Evolutionary conservation across 805 yeast species (phyloP), one percentile per base, ranked within the genome.

Genomic region (Saturnispora quitensis): DNA sequence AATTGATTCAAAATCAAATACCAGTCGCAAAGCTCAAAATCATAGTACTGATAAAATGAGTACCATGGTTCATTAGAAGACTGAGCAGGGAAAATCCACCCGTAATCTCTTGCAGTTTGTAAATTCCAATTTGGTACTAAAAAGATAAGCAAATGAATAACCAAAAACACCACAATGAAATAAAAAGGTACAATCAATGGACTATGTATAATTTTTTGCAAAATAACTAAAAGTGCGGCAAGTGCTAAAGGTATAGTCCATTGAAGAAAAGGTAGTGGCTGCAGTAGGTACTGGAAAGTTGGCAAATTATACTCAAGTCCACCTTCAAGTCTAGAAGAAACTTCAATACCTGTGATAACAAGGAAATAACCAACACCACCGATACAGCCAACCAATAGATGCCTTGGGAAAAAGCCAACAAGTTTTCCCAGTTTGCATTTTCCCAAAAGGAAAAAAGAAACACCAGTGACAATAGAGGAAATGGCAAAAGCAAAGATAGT

Each of bases 351-450:
- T 0, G 99, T 93, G 1, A 87, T 83, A 2, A 89, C 72, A 47
- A 93, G 72, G 67, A 93, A 93, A 69, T 87, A 90, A 7, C 99
- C 99, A 47, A 93, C 99, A 62, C 99, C 99, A 40, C 99, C 99
- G 59, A 93, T 90, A 65, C 98, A 93, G 1, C 99, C 99, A 36
- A 93, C 93, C 28, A 93, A 74, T 51, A 93, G 91, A 67, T 93
- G 99, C 55, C 97, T 75, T 1, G 99, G 99, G 73, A 93, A 93
- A 64, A 89, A 93, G 0, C 96, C 96, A 20, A 91, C 96, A 22
- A 93, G 70, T 33, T 87, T 78, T 6, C 99, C 99, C 36, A 93
- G 70, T 53, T 74, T 78, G 61, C 87, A 79, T 60, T 81, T 84
- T 5, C 99, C 99, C 43, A 93, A 72, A 1, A 76, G 45, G 58